Evolutionary conservation across 768 basidiomycete genomes (phyloP), one percentile per base, ranked within the genome.

Genomic region (Panaeolus cyanescens): DNA sequence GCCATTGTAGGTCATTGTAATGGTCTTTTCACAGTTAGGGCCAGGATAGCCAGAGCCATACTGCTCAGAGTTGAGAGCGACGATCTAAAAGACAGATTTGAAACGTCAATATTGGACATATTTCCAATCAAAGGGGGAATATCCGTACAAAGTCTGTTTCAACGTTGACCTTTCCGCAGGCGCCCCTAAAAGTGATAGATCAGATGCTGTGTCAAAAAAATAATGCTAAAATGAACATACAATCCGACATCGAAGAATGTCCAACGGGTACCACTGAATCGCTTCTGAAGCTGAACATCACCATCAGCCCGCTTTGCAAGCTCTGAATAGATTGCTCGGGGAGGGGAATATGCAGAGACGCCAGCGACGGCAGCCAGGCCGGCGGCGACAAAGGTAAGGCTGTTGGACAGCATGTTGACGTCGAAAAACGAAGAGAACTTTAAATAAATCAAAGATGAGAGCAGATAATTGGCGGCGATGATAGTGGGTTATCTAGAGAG

Each of bases 31-130:
- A 72, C 92, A 94, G 36, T 85, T 56, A 20, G 85, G 84, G 1
- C 89, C 85, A 5, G 91, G 89, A 71, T 85, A 90, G 5, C 82
- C 81, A 37, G 61, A 61, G 13, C 88, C 88, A 66, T 74, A 91
- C 76, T 88, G 81, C 69, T 80, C 45, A 1, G 56, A 10, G n/a
- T 63, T 62, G 34, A 57, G 61, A 32, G 62, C 65, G 32, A 69
- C 66, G 28, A 63, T 61, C 54, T 60, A 55, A n/a, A n/a, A n/a
- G n/a, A n/a, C n/a, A n/a, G n/a, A 28, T 28, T 17, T 28, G 17
- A 25, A 50, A 50, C n/a, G n/a, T n/a, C n/a, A n/a, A n/a, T n/a
- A n/a, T n/a, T n/a, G n/a, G n/a, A n/a, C n/a, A n/a, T n/a, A n/a
- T n/a, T n/a, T n/a, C n/a, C n/a, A n/a, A n/a, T n/a, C n/a, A n/a